phyloP scores from a whole-genome alignment of 202 grass and related monocot species.

The Bolboschoenoplectus hybrid region DNA sequence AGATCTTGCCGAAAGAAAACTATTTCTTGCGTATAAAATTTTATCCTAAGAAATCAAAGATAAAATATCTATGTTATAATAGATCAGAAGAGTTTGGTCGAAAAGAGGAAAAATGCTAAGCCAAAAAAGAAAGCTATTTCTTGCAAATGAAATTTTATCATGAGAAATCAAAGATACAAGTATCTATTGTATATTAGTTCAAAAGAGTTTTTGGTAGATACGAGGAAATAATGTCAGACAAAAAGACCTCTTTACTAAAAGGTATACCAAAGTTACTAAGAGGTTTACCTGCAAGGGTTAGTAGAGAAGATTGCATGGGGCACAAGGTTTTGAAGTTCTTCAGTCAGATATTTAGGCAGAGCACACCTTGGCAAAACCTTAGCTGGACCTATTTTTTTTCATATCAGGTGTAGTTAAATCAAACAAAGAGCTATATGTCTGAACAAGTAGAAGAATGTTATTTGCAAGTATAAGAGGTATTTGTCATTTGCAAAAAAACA shows the following conservation, averaged over 20 bases:
- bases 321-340: constrained; percentile 84
- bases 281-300: constrained; percentile 93
- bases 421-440: constrained; percentile 25
- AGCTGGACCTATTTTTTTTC: constrained; percentile 68
- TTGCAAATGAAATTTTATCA: not conserved
- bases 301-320: constrained; percentile 90
- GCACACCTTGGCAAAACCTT: constrained; percentile 91
- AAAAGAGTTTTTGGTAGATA: not conserved
- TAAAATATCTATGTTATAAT: not conserved
- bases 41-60: constrained; percentile 54
- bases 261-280: not conserved
- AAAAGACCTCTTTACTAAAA: constrained; percentile 20
- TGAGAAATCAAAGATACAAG: not conserved
- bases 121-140: not conserved
- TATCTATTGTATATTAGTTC: not conserved
- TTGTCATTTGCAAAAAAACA: not conserved
- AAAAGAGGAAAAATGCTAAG: constrained; percentile 1
- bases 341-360: constrained; percentile 85
- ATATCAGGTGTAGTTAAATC: not conserved
- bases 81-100: not conserved
- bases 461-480: constrained; percentile 27
- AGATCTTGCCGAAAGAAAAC: constrained; percentile 97
- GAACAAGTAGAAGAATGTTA: constrained; percentile 36
- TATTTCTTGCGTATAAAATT: constrained; percentile 98
- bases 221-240: constrained; percentile 30